These are phyloP conservation scores for Microdochium nivale DNA, from an alignment of 2,329 filamentous ascomycete species.

Conservation along the genomic window DNA sequence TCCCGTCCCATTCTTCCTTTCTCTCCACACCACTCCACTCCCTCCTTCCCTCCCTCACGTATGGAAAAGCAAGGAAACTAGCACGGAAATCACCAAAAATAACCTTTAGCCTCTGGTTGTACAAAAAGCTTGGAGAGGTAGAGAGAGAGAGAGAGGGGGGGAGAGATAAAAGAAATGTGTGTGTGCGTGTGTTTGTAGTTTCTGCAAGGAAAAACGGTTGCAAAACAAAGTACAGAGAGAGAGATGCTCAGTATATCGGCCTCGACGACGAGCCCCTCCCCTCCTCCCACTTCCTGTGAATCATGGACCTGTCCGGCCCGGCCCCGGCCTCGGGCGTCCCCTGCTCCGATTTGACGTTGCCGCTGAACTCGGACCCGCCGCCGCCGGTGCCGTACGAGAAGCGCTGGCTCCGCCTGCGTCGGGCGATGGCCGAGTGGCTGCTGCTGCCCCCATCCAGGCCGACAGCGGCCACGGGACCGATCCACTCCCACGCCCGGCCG, in stretches of 20 bases:
- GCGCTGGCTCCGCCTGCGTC: conserved; percentile 43
- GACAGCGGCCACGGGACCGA: conserved; percentile 48
- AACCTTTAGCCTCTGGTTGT: too few species aligned
- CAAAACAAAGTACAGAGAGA: background rate
- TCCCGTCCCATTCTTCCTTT: too few species aligned
- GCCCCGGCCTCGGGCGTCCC: conserved; percentile 7
- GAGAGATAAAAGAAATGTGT: too few species aligned
- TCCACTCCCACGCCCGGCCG: conserved; percentile 62
- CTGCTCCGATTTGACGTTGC: conserved; percentile 22
- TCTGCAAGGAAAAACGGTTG: background rate
- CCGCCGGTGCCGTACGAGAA: conserved; percentile 30
- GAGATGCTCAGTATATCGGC: conserved; percentile 22
- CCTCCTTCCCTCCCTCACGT: too few species aligned
- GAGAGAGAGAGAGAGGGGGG: too few species aligned
- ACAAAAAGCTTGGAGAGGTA: too few species aligned
- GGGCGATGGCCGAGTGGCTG: conserved; percentile 23
- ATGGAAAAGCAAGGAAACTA: too few species aligned
- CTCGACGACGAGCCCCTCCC: conserved; percentile 8
- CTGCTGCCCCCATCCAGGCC: too few species aligned
- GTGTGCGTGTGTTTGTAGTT: too few species aligned
- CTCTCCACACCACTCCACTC: too few species aligned
- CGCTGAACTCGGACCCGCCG: too few species aligned
- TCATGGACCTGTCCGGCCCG: conserved; percentile 11
- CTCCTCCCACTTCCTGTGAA: conserved; percentile 30
- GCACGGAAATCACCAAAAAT: too few species aligned